Percentiles rank a stretch among this genome's conserved stretches.
Conservation (phyloP, 2,329 filamentous ascomycete species). For the Ascochyta fabae region DNA sequence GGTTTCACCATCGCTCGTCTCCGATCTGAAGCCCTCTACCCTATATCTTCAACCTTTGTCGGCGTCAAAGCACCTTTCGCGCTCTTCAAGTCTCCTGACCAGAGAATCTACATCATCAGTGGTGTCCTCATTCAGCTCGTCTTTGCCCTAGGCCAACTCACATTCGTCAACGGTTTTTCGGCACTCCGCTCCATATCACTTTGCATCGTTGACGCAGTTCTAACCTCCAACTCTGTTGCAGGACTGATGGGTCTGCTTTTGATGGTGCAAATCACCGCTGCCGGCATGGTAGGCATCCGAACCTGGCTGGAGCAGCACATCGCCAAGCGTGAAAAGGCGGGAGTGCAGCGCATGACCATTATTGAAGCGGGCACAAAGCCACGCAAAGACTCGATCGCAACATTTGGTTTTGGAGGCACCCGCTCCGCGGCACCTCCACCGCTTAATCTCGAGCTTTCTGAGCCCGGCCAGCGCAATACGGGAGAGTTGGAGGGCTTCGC, state of each 20-base stretch:
- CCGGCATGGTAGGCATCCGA: slow-evolving; percentile 28
- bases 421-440: slow-evolving; percentile 12
- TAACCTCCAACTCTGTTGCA: slow-evolving; percentile 25
- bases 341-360: background rate
- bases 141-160: slow-evolving; percentile 29
- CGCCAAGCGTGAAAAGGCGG: slow-evolving; percentile 20
- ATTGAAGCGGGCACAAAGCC: background rate
- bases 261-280: slow-evolving; percentile 32
- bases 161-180: slow-evolving; percentile 30
- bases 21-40: slow-evolving; percentile 28
- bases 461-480: slow-evolving; percentile 18
- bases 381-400: slow-evolving; percentile 25
- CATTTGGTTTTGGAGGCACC: slow-evolving; percentile 32
- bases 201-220: slow-evolving; percentile 36
- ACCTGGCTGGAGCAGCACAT: slow-evolving; percentile 38
- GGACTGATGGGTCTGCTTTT: slow-evolving; percentile 24
- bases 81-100: slow-evolving; percentile 28
- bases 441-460: slow-evolving; percentile 11
- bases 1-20: slow-evolving; percentile 28
- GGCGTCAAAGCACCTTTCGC: slow-evolving; percentile 30
- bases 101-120: slow-evolving; percentile 33
- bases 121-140: slow-evolving; percentile 25
- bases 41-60: slow-evolving; percentile 24
- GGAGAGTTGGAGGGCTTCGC: slow-evolving; percentile 27
- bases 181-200: slow-evolving; percentile 33